A percentile compares a stretch with the other conserved stretches of the same genome.
Evolutionary conservation across 345 rosid species (phyloP).

Genomic region (Cardamine chenopodiifolia): DNA sequence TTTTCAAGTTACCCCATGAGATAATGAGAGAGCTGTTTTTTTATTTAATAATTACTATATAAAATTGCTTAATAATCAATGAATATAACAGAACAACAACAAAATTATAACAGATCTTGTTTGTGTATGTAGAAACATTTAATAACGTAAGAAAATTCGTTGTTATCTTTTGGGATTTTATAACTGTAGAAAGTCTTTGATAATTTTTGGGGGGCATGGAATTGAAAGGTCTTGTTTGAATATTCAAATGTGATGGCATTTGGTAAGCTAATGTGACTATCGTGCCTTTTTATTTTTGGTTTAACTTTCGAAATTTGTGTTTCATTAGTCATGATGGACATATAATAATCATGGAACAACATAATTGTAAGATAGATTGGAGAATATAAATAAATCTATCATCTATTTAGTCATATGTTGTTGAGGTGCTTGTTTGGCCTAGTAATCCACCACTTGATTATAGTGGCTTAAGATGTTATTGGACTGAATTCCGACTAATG

Average conservation of each 20-base stretch:
- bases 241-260: conserved; percentile 25
- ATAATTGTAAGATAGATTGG: not conserved
- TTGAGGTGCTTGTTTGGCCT: too few species aligned
- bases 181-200: not conserved
- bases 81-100: conserved; percentile 3
- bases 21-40: conserved; percentile 23
- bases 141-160: conserved; percentile 25
- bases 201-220: not conserved
- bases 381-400: not conserved
- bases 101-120: conserved; percentile 10
- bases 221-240: conserved; percentile 24
- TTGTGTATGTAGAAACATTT: conserved; percentile 20
- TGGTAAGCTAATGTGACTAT: conserved; percentile 3
- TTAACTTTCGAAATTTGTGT: not conserved
- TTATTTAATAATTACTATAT: not conserved
- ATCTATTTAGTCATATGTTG: too few species aligned
- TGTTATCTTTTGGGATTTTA: conserved; percentile 12
- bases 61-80: conserved; percentile 18
- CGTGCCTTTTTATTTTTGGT: not conserved
- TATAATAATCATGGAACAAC: not conserved
- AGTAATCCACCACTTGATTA: too few species aligned
- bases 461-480: too few species aligned
- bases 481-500: too few species aligned
- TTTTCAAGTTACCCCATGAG: conserved; percentile 1
- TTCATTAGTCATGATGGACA: not conserved